Conservation (phyloP, 805 yeast genomes). For the Metschnikowia anglica region DNA sequence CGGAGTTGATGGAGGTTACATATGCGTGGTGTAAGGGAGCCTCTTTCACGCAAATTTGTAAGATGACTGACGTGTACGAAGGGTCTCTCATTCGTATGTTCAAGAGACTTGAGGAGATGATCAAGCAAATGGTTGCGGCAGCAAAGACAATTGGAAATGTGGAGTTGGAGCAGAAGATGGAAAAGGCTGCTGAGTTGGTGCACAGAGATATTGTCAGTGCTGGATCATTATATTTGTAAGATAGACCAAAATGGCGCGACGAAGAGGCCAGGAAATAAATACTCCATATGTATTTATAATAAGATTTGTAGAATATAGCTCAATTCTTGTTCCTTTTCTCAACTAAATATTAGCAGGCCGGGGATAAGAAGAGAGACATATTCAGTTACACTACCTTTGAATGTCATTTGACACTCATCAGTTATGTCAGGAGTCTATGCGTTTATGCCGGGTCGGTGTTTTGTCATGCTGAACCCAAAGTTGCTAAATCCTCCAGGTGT, state of each 20-base stretch:
- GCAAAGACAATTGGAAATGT: slow-evolving; percentile 93
- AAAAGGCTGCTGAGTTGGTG: slow-evolving; percentile 74
- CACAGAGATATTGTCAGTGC: slow-evolving; percentile 97
- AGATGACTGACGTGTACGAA: slow-evolving; percentile 98
- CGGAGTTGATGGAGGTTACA: slow-evolving; percentile 95
- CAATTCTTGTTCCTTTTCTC: too few species aligned
- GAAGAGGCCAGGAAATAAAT: neutral
- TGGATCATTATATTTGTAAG: slow-evolving; percentile 76
- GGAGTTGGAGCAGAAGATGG: slow-evolving; percentile 86
- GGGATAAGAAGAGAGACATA: too few species aligned
- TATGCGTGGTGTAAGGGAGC: slow-evolving; percentile 97
- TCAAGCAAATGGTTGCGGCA: slow-evolving; percentile 86
- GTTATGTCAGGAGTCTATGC: too few species aligned
- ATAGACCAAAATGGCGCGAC: neutral
- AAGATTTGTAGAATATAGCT: neutral
- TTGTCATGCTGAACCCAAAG: too few species aligned
- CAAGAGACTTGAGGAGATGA: slow-evolving; percentile 88
- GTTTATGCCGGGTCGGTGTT: too few species aligned
- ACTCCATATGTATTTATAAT: slow-evolving; percentile 3
- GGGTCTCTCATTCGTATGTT: slow-evolving; percentile 95
- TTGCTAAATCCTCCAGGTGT: too few species aligned
- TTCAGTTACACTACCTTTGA: too few species aligned
- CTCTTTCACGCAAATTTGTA: slow-evolving; percentile 92
- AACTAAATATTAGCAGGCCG: too few species aligned
- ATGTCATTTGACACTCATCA: too few species aligned